A percentile compares a stretch with the other conserved stretches of the same genome.
Conservation (phyloP, 768 basidiomycete genomes). For the Fibroporia radiculosa region DNA sequence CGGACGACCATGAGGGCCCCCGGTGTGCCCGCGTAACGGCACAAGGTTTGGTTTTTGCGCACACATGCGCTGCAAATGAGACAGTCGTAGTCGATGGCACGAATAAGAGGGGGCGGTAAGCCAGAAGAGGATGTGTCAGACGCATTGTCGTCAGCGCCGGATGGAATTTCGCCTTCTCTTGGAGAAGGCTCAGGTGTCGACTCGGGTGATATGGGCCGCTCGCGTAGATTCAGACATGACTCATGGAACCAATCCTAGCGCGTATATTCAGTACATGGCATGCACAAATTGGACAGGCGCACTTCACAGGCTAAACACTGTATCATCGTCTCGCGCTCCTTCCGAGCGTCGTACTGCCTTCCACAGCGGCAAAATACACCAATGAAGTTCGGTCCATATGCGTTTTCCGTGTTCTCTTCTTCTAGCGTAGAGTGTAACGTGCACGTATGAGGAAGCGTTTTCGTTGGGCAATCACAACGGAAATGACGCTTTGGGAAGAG, state of each 20-base stretch:
- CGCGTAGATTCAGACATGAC: slow-evolving; percentile 76
- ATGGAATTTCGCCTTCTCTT: slow-evolving; percentile 12
- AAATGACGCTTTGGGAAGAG: slow-evolving; percentile 81
- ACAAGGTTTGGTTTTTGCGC: slow-evolving; percentile 41
- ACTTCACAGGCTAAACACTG: slow-evolving; percentile 86
- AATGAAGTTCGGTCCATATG: slow-evolving; percentile 69
- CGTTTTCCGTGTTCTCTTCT: slow-evolving; percentile 49
- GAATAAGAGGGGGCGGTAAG: slow-evolving; percentile 60
- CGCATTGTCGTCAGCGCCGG: slow-evolving; percentile 35
- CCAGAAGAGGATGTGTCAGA: slow-evolving; percentile 60
- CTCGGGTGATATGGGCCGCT: slow-evolving; percentile 46
- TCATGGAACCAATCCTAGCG: slow-evolving; percentile 89
- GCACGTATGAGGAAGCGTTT: slow-evolving; percentile 51
- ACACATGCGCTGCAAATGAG: slow-evolving; percentile 72
- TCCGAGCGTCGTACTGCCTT: slow-evolving; percentile 60
- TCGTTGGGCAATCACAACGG: slow-evolving; percentile 80
- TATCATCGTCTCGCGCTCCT: slow-evolving; percentile 79
- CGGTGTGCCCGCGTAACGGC: slow-evolving; percentile 57
- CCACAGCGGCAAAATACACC: slow-evolving; percentile 71
- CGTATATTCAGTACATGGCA: neutral
- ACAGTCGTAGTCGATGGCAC: slow-evolving; percentile 64
- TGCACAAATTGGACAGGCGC: too few species aligned
- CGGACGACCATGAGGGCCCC: slow-evolving; percentile 65
- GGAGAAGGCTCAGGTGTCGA: slow-evolving; percentile 24
- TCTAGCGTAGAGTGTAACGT: slow-evolving; percentile 49